phyloP scores from a whole-genome alignment of 345 rosid genomes.

The Euphorbia lathyris region DNA sequence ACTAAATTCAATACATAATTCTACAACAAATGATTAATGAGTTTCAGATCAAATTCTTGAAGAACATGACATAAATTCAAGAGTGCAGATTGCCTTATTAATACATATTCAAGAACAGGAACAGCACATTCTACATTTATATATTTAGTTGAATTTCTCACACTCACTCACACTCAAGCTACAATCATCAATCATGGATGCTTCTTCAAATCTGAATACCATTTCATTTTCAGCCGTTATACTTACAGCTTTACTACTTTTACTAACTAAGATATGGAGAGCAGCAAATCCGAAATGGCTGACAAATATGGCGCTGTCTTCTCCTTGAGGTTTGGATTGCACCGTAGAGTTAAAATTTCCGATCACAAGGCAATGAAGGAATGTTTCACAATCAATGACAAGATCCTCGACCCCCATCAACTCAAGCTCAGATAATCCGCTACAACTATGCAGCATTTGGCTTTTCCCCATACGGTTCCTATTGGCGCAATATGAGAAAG shows the following conservation, averaged over 20 bases:
- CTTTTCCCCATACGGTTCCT: slow-evolving; percentile 9
- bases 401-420: slow-evolving; percentile 13
- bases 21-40: too few species aligned
- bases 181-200: neutral
- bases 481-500: too few species aligned
- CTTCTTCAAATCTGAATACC: too few species aligned
- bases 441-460: slow-evolving; percentile 22
- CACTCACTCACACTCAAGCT: neutral
- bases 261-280: neutral
- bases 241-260: neutral
- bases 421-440: slow-evolving; percentile 16
- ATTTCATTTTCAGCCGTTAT: too few species aligned
- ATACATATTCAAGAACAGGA: too few species aligned
- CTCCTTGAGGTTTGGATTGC: neutral
- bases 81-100: too few species aligned
- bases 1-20: too few species aligned
- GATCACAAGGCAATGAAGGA: neutral
- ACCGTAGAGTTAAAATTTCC: neutral
- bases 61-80: too few species aligned
- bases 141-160: neutral
- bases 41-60: too few species aligned
- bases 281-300: neutral
- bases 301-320: slow-evolving; percentile 3
- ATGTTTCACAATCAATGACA: slow-evolving; percentile 21
- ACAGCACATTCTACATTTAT: too few species aligned